Percentiles rank a stretch among this genome's conserved stretches.
Conservation (phyloP, 2,329 filamentous ascomycete species). For the Purpureocillium takamizusanense region DNA sequence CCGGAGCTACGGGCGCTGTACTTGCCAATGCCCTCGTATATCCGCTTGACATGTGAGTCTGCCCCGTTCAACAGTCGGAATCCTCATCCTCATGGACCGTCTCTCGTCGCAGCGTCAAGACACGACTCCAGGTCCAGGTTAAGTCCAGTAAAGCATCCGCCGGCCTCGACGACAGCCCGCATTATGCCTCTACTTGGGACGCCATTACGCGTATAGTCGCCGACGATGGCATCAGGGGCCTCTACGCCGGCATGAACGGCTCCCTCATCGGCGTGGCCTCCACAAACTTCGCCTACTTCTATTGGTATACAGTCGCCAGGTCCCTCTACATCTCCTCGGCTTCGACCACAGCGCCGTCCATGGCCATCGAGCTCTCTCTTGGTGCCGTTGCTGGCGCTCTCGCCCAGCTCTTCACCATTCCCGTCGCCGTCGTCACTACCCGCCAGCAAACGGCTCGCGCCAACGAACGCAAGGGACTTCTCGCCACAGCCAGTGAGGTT, state of each 20-base stretch:
- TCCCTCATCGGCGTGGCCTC: conserved; percentile 86
- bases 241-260: conserved; percentile 84
- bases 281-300: conserved; percentile 99
- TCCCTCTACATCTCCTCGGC: conserved; percentile 62
- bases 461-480: conserved; percentile 71
- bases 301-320: conserved; percentile 91
- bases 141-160: conserved; percentile 43
- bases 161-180: conserved; percentile 37
- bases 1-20: conserved; percentile 86
- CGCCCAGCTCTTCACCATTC: conserved; percentile 93
- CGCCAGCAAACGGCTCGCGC: conserved; percentile 90
- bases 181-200: conserved; percentile 83
- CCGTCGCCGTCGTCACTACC: conserved; percentile 90
- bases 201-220: conserved; percentile 77
- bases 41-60: conserved; percentile 83
- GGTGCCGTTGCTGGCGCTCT: conserved; percentile 84
- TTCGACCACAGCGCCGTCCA: conserved; percentile 52
- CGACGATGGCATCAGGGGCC: conserved; percentile 68
- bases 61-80: background rate
- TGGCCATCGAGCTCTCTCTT: conserved; percentile 71
- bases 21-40: conserved; percentile 94
- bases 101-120: conserved; percentile 66
- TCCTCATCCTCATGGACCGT: background rate
- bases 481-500: conserved; percentile 84
- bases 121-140: conserved; percentile 88